A percentile compares a stretch with the other conserved stretches of the same genome.
Conservation (phyloP, 139 green algal species). For the Limnomonas spitsbergensis region DNA sequence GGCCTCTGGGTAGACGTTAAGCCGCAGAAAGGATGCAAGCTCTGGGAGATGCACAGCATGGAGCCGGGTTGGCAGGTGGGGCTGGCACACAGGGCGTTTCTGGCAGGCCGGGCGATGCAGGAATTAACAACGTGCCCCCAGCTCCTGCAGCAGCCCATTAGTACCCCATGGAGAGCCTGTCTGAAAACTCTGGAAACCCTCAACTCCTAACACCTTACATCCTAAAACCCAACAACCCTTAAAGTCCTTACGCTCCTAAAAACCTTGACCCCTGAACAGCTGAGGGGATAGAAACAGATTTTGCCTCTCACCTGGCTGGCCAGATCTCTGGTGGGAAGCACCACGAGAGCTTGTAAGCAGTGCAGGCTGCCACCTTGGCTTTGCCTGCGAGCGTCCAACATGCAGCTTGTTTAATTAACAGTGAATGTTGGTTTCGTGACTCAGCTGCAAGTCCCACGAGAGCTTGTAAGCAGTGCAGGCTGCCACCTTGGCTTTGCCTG, state of each 20-base stretch:
- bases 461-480: constrained; percentile 40
- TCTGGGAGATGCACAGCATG: constrained; percentile 56
- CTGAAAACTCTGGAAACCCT: too few species aligned
- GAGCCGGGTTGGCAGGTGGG: constrained; percentile 59
- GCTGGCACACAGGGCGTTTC: too few species aligned
- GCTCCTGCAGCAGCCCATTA: too few species aligned
- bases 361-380: background rate
- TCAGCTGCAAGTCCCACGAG: constrained; percentile 81
- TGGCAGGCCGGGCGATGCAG: too few species aligned
- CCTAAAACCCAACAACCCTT: too few species aligned
- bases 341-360: constrained; percentile 61
- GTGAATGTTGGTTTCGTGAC: too few species aligned
- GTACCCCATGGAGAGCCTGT: too few species aligned
- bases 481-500: constrained; percentile 10
- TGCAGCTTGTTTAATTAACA: background rate
- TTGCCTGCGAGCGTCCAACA: background rate
- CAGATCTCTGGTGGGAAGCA: constrained; percentile 80
- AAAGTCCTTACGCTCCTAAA: too few species aligned
- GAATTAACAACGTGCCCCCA: too few species aligned
- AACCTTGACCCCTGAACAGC: too few species aligned
- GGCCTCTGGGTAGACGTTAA: constrained; percentile 50
- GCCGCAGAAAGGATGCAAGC: constrained; percentile 50
- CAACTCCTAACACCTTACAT: too few species aligned
- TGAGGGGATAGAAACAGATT: too few species aligned
- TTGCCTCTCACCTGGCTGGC: constrained; percentile 66